Evolutionary conservation across 768 basidiomycete genomes (phyloP).

Genomic region (Cystofilobasidium capitatum): DNA sequence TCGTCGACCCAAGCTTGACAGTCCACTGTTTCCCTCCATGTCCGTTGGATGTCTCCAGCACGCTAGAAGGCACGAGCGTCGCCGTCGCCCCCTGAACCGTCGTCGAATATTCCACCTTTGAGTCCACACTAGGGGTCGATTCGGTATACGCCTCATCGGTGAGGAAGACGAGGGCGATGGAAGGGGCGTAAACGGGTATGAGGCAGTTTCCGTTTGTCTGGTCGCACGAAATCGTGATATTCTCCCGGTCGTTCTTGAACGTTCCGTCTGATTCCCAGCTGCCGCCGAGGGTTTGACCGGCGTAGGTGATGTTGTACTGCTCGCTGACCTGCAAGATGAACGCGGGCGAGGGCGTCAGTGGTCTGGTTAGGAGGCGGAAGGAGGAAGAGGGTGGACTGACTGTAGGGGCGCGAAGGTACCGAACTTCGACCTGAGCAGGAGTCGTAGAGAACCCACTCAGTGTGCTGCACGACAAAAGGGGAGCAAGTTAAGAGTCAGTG

Average conservation of each 20-base stretch:
- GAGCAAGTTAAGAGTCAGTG: too few species aligned
- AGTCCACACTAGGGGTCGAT: not conserved
- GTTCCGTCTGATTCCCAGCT: constrained; percentile 58
- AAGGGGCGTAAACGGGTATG: constrained; percentile 60
- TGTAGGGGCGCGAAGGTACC: constrained; percentile 44
- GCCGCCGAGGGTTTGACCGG: constrained; percentile 54
- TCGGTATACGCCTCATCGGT: constrained; percentile 3
- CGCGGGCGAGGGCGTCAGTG: too few species aligned
- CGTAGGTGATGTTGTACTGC: constrained; percentile 64
- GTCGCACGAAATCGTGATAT: constrained; percentile 53
- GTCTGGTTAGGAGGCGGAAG: too few species aligned
- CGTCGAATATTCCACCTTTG: not conserved
- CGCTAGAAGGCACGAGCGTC: not conserved
- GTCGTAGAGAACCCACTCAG: not conserved
- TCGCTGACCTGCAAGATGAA: too few species aligned
- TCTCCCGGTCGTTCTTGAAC: constrained; percentile 48
- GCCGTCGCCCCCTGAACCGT: not conserved
- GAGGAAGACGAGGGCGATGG: constrained; percentile 55
- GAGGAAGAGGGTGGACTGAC: too few species aligned
- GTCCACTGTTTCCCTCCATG: not conserved
- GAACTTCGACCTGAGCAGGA: constrained; percentile 42
- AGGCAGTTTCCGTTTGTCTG: constrained; percentile 47
- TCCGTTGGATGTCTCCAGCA: not conserved
- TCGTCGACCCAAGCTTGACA: not conserved
- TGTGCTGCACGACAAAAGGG: too few species aligned